Evolutionary conservation across 2,329 filamentous ascomycete genomes (phyloP).

Genomic region (Thermomyces lanuginosus): DNA sequence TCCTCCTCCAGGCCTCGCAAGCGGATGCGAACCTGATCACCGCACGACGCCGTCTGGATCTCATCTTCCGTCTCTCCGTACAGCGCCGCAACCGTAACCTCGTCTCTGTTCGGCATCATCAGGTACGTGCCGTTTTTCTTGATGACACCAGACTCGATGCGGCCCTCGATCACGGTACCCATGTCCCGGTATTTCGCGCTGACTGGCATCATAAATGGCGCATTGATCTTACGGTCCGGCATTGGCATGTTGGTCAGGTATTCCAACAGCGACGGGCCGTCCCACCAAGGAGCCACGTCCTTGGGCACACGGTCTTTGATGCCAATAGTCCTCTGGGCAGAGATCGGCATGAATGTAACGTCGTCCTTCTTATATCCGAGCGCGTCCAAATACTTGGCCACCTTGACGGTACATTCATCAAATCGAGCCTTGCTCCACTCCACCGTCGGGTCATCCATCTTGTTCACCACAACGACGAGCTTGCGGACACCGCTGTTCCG

Average conservation of each 20-base stretch:
- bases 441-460: slow-evolving; percentile 97
- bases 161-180: slow-evolving; percentile 94
- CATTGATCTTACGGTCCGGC: slow-evolving; percentile 87
- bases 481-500: slow-evolving; percentile 98
- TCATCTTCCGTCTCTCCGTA: slow-evolving; percentile 97
- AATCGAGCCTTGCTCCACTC: slow-evolving; percentile 89
- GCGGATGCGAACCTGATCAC: slow-evolving; percentile 85
- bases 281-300: slow-evolving; percentile 64
- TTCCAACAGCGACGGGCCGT: slow-evolving; percentile 80
- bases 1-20: slow-evolving; percentile 94
- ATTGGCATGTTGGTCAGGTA: slow-evolving; percentile 89
- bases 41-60: slow-evolving; percentile 62
- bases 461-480: slow-evolving; percentile 87
- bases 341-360: slow-evolving; percentile 89
- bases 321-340: slow-evolving; percentile 67
- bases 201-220: slow-evolving; percentile 98
- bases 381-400: slow-evolving; percentile 72
- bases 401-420: slow-evolving; percentile 82
- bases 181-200: slow-evolving; percentile 93
- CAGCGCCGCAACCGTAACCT: slow-evolving; percentile 63
- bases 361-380: slow-evolving; percentile 94
- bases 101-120: slow-evolving; percentile 91
- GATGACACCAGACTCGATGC: slow-evolving; percentile 85
- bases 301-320: slow-evolving; percentile 79
- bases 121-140: slow-evolving; percentile 75